Conservation (phyloP, 805 yeast species). For the Wickerhamomyces pijperi region DNA sequence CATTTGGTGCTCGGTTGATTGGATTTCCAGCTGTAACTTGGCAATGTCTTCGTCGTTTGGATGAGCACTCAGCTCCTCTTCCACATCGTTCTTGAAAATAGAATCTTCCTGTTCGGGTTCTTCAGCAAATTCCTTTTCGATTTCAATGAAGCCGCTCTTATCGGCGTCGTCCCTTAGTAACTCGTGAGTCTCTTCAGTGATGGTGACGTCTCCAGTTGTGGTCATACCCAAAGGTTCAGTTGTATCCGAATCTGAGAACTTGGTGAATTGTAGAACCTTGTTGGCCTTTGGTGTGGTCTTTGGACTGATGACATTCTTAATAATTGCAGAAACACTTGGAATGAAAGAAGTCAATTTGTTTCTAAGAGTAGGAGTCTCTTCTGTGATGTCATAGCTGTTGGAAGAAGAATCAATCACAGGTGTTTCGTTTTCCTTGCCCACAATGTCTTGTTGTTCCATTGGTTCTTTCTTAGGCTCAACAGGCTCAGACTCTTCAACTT, state of each 20-base stretch:
- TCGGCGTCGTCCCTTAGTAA: background rate
- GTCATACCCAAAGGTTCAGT: no score
- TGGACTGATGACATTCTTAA: background rate
- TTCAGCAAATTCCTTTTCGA: slow-evolving; percentile 2
- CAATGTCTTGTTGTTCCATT: background rate
- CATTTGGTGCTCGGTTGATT: slow-evolving; percentile 12
- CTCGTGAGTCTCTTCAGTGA: background rate
- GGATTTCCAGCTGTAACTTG: slow-evolving; percentile 16
- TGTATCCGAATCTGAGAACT: background rate
- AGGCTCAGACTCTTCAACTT: no score
- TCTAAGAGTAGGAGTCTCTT: slow-evolving; percentile 2
- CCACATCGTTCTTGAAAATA: slow-evolving; percentile 2
- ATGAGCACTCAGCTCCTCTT: background rate
- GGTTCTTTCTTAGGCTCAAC: background rate
- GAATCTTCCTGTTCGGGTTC: slow-evolving; percentile 2
- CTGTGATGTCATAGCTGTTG: background rate
- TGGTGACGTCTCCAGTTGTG: background rate
- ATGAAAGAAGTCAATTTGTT: background rate
- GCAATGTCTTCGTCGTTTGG: slow-evolving; percentile 7
- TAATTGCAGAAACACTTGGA: no score
- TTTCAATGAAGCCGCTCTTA: slow-evolving; percentile 2
- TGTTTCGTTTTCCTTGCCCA: no score
- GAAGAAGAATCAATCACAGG: background rate
- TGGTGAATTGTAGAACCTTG: background rate
- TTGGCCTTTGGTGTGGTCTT: background rate